These are phyloP conservation scores for Chaetoscypha palmicola DNA, from an alignment of 2,329 filamentous ascomycete genomes.

Conservation along the genomic window DNA sequence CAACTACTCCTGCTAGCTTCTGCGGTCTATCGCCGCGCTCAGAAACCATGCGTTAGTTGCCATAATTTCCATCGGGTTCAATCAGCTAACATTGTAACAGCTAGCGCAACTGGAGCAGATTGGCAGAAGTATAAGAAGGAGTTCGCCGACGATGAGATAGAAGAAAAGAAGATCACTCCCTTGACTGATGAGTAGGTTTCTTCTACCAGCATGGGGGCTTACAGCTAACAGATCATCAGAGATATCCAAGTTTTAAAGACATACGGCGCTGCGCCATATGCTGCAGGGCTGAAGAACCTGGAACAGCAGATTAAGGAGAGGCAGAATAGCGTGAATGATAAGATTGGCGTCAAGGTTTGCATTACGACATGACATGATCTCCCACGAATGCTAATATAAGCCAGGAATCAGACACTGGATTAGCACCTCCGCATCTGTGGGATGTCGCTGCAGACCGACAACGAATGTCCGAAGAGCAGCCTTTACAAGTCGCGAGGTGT, in stretches of 20 bases:
- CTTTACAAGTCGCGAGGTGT: slow-evolving; percentile 92
- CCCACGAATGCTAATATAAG: slow-evolving; percentile 9
- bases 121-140: slow-evolving; percentile 99
- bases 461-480: slow-evolving; percentile 97
- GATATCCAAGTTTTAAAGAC: slow-evolving; percentile 99
- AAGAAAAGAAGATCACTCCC: slow-evolving; percentile 99
- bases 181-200: slow-evolving; percentile 82
- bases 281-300: slow-evolving; percentile 87
- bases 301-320: slow-evolving; percentile 99
- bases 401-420: slow-evolving; percentile 94
- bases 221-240: slow-evolving; percentile 46
- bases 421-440: slow-evolving; percentile 97
- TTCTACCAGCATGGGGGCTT: slow-evolving; percentile 1
- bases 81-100: slow-evolving; percentile 5
- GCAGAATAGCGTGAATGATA: slow-evolving; percentile 96
- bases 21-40: neutral
- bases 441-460: slow-evolving; percentile 96
- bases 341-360: slow-evolving; percentile 77
- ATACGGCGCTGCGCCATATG: slow-evolving; percentile 94
- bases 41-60: slow-evolving; percentile 6
- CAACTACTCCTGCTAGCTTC: no score
- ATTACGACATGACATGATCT: neutral
- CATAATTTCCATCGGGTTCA: neutral
- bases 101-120: slow-evolving; percentile 80
- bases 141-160: slow-evolving; percentile 91